Base-by-base conservation (phyloP, 306 rosid species). In the Quercus cerris region DNA sequence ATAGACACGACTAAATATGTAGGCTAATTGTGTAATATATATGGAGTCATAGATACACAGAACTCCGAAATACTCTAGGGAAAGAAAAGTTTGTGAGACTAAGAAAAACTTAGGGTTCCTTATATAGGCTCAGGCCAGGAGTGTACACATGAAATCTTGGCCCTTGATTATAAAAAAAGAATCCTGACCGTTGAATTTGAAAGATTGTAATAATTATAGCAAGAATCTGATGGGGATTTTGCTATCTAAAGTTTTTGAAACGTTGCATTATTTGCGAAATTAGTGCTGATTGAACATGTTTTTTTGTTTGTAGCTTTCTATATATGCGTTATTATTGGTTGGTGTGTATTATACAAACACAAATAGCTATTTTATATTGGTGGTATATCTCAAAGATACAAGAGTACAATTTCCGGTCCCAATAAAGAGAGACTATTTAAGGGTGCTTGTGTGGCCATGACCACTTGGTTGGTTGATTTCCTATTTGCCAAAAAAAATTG, bases 101-200 rank as follows among this genome's bases (percentile, higher is more conserved):
- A 1, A 49, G 23, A 62, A 3, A 22, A 71, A 49, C 46, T 13
- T 20, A 17, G 12, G 78, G 82, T 20, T 18, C 58, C 67, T 73
- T 85, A 81, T 77, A 85, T 81, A 85, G 85, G 71, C 75, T 54
- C 14, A 33, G 61, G 17, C 63, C 3, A 25, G 18, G 52, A 82
- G 20, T 19, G 35, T 41, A 13, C 41, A 74, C 23, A 74, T 38
- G 62, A 23, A 35, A 71, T 74, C 66, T 46, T 72, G 73, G 19
- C 80, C 70, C 28, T 52, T 20, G 0, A 78, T 49, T 12, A 8
- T 41, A 41, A 41, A 8, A 41, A 41, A 7, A 41, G 46, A 41
- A 38, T 38, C 46, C 11, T 7, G 72, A 15, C 83, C 77, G 56
- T 52, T 28, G 0, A 78, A 52, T 44, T 72, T 51, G 22, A 54